phyloP scores from a whole-genome alignment of 2,329 filamentous ascomycete species.

The Harringtonia aguacate region DNA sequence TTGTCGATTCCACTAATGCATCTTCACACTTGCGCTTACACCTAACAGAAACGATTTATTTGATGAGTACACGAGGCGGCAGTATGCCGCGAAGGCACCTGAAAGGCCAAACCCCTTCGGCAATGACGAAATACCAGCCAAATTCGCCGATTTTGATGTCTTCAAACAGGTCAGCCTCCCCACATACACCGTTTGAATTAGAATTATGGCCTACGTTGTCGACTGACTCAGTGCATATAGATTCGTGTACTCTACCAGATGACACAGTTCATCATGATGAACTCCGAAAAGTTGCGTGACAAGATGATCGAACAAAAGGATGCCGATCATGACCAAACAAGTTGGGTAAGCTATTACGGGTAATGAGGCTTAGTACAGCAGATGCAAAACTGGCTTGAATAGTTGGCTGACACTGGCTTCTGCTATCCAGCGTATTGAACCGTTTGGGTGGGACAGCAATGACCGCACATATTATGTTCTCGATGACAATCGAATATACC shows the following conservation, averaged over 20 bases:
- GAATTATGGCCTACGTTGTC: too few relatives aligned
- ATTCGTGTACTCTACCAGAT: constrained; percentile 77
- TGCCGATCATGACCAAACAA: constrained; percentile 71
- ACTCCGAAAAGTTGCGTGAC: constrained; percentile 77
- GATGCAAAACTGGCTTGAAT: too few relatives aligned
- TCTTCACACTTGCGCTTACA: neutral
- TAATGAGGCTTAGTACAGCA: too few relatives aligned
- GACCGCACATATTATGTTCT: constrained; percentile 84
- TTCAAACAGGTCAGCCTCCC: constrained; percentile 54
- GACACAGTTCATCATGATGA: constrained; percentile 79
- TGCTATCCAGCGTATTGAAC: constrained; percentile 54
- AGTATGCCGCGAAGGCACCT: constrained; percentile 75
- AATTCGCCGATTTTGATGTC: constrained; percentile 72
- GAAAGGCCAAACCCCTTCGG: constrained; percentile 71
- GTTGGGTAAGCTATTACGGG: constrained; percentile 63
- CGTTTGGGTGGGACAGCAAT: constrained; percentile 78
- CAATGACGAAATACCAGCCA: constrained; percentile 57
- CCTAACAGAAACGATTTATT: constrained; percentile 70
- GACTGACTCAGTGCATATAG: constrained; percentile 13
- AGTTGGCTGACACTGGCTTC: neutral
- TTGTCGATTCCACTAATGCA: neutral
- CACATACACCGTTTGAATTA: too few relatives aligned
- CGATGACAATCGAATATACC: constrained; percentile 89
- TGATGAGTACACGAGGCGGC: constrained; percentile 83
- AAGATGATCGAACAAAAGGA: constrained; percentile 77